Conservation (phyloP, 306 rosid species). For the Chamaecrista fasciculata region DNA sequence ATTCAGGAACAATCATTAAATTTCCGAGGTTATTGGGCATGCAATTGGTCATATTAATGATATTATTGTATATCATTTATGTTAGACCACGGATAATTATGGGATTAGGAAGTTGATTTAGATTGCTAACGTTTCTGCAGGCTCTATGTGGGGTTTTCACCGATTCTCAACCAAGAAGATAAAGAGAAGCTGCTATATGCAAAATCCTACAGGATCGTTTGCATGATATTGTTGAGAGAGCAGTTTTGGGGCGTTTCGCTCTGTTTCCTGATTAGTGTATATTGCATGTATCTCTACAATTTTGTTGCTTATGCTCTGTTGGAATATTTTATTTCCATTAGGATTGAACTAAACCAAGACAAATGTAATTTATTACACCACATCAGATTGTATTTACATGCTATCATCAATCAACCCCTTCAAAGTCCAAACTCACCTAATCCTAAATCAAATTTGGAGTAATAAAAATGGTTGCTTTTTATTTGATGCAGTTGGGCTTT, state of each 20-base stretch:
- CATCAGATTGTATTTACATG: background rate
- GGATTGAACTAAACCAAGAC: background rate
- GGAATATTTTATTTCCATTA: no score
- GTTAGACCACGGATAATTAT: background rate
- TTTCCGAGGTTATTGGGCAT: background rate
- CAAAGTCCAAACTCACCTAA: conserved; percentile 15
- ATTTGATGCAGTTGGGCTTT: background rate
- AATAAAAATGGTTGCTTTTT: background rate
- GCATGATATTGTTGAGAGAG: background rate
- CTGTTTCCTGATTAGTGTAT: no score
- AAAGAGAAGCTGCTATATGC: background rate
- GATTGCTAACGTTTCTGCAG: background rate
- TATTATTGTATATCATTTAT: background rate
- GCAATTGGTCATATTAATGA: background rate
- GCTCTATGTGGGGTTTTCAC: background rate
- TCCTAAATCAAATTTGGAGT: background rate
- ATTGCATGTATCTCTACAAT: no score
- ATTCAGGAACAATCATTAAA: background rate
- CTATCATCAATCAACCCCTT: conserved; percentile 1
- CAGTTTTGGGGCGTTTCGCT: background rate
- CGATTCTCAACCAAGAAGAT: background rate
- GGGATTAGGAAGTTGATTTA: background rate
- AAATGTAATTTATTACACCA: background rate
- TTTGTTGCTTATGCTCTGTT: no score
- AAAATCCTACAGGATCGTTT: background rate